Base-by-base conservation (phyloP, 345 rosid species). In the Gossypium australe region DNA sequence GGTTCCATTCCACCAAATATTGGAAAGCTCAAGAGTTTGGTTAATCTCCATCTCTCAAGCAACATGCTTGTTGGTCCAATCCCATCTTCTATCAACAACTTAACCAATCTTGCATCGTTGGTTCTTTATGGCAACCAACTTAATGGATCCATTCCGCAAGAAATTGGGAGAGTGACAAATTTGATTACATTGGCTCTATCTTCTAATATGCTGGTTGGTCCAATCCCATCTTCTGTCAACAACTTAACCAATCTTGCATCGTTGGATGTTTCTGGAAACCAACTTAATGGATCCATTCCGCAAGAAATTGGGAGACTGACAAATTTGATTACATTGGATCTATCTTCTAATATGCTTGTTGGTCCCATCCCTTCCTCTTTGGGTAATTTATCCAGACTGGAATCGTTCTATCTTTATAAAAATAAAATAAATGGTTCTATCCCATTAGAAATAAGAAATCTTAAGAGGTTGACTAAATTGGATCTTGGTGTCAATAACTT, bases 41-140 rank as follows among this genome's bases (percentile, higher is more conserved):
- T 2, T 0, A 4, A 9, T 12, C 47, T 71, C 7, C 18, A 71
- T 11, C 45, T 71, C 6, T 71, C 64, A 2, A 8, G 0, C 17
- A 65, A 65, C 22, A 11, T 65, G 70, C 52, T 65, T 65, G 12
- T 43, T 11, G 70, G 51, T 43, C 52, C 70, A 12, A 43, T 65
- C 52, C 70, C 70, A 1, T 65, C 52, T 2, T 65, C 70, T 65
- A 2, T 65, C 3, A 18, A 4, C 6, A 43, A n/a, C 7, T 0
- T 41, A 41, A 41, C 49, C 2, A 56, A 56, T 9, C 20, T 56
- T 1, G 27, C 3, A 9, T 56, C 25, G 18, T 11, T 56, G 2
- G 0, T 1, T 5, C 27, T 56, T 25, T 0, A 0, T 0, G 0
- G 0, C 1, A 56, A 56, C 11, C 27, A 20, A 18, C n/a, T 53